Percentiles rank a stretch among this genome's conserved stretches.
Conservation (phyloP, 129 eudicot genomes). For the Lonicera japonica region DNA sequence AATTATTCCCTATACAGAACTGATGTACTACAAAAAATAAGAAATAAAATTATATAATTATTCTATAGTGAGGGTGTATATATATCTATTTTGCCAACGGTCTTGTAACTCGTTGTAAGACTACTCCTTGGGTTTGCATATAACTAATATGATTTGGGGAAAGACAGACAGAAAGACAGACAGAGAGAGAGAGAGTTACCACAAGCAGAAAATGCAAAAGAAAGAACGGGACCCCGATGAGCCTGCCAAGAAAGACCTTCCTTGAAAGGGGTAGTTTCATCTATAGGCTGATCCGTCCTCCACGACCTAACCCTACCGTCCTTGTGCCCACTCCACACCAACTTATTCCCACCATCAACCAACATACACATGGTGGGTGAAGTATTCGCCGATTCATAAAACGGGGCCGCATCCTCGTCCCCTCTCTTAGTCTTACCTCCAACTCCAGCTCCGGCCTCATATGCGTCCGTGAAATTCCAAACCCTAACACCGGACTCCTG, state of each 20-base stretch:
- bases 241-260: slow-evolving; percentile 94
- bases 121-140: no score
- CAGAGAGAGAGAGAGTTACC: slow-evolving; percentile 44
- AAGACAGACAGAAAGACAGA: no score
- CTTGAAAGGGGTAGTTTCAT: slow-evolving; percentile 39
- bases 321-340: slow-evolving; percentile 97
- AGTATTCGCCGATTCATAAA: slow-evolving; percentile 63
- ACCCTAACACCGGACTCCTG: slow-evolving; percentile 91
- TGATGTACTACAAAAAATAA: no score
- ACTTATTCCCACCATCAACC: slow-evolving; percentile 61
- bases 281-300: slow-evolving; percentile 66
- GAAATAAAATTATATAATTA: no score
- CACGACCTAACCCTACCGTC: slow-evolving; percentile 92
- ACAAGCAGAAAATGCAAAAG: slow-evolving; percentile 63
- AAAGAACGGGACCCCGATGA: slow-evolving; percentile 70
- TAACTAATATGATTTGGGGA: no score
- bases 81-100: background rate
- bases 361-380: slow-evolving; percentile 72
- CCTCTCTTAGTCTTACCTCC: slow-evolving; percentile 75
- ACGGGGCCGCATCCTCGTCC: slow-evolving; percentile 90
- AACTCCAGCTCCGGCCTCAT: slow-evolving; percentile 58
- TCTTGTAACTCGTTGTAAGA: no score
- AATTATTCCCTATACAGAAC: no score
- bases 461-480: slow-evolving; percentile 77
- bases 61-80: no score